Evolutionary conservation across 805 yeast genomes (phyloP), one percentile per base, ranked within the genome.

Genomic region (Candida gorgasii): DNA sequence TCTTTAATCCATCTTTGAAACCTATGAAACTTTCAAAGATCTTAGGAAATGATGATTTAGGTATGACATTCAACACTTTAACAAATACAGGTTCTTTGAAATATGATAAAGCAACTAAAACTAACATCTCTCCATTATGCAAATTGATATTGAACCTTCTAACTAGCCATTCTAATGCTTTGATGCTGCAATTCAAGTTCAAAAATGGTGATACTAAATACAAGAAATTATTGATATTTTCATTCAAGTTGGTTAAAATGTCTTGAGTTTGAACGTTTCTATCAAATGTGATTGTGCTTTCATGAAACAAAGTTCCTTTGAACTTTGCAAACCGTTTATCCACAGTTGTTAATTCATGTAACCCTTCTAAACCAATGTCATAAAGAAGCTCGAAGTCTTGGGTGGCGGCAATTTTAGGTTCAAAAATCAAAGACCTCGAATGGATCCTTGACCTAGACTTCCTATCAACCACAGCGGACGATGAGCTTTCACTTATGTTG

Each of bases 121-220:
- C 58, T 23, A 93, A 58, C 42, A 72, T 59, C 61, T 92, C 98
- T 0, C 89, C 68, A 55, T 86, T 89, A 55, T 85, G 83, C 37
- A 86, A 72, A 59, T 93, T 90, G 51, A 89, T 80, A 57, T 89
- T 83, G 69, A 82, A 93, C 53, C 98, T 78, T 67, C 99, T 84
- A 14, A 93, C 84, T 17, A 90, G 79, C 99, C 99, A 93, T 69
- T 93, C 99, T 9, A 89, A 72, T 4, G 97, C 92, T 53, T 83
- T 82, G 38, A 88, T 56, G 2, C 97, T 76, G 17, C 95, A 87
- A 16, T 81, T 75, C 40, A 89, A 65, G 49, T 80, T 76, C 76
- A 92, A 80, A 61, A 82, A 82, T 2, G 95, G 88, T 3, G 95
- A 82, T 8, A 82, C 71, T 51, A 92, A 70, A 45, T 83, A 74